Evolutionary conservation across 1,139 yeast species (phyloP), one percentile per base, ranked within the genome.

Genomic region (Blastobotrys proliferans): DNA sequence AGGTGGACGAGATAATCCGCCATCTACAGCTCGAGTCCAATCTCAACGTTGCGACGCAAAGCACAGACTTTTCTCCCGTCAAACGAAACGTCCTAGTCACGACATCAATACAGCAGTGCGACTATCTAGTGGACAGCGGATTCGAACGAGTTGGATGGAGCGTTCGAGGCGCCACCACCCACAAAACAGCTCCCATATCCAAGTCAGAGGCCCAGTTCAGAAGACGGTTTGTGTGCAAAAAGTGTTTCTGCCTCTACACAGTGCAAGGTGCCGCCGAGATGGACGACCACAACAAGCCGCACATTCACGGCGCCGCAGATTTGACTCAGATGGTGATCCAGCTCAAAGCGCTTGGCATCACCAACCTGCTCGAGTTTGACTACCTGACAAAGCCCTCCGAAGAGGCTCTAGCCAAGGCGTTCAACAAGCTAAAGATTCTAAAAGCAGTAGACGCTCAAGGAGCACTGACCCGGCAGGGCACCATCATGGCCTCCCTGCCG

Each of bases 311-410:
- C 57, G 74, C 94, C 60, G 75, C 83, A 40, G 85, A 85, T 63
- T 72, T 87, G 56, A 79, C 94, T 1, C 79, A 85, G 16, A 83
- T 92, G 0, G 87, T 87, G 24, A 67, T 87, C 49, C 87, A 84
- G 57, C 70, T 87, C 61, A 85, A 85, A 60, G 83, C 85, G 57
- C 72, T 87, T 50, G 95, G 95, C 25, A 74, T 87, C 50, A 90
- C 84, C 58, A 95, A 86, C 66, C 73, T 87, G 59, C 94, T 84
- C 14, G 90, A 84, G 63, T 85, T 87, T 58, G 94, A 86, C 58
- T 86, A 83, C 60, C 80, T 86, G 84, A 90, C 85, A 54, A 90
- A 95, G 9, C 96, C 96, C 6, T 90, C 95, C 1, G 88, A 94
- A 10, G 51, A 46, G 88, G 83, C 64, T 79, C 90, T 27, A 83